Percentiles rank a stretch among this genome's conserved stretches.
Conservation (phyloP, 805 yeast genomes). For the Metschnikowia drakensbergensis region DNA sequence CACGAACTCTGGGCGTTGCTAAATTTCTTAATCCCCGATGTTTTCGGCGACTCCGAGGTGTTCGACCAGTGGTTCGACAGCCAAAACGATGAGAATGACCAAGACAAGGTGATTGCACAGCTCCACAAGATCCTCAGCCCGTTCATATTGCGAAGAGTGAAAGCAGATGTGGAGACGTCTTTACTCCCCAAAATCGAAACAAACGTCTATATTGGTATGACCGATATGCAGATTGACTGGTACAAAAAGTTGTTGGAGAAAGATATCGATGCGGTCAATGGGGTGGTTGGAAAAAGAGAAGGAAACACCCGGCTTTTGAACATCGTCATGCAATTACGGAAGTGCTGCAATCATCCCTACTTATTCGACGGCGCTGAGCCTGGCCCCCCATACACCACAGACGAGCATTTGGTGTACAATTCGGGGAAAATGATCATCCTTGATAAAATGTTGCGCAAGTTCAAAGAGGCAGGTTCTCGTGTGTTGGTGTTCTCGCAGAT, state of each 20-base stretch:
- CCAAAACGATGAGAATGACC: slow-evolving; percentile 34
- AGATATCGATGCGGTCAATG: slow-evolving; percentile 94
- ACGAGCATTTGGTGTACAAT: slow-evolving; percentile 87
- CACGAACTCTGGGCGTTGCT: slow-evolving; percentile 96
- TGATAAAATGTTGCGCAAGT: slow-evolving; percentile 73
- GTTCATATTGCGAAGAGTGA: slow-evolving; percentile 81
- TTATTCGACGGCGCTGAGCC: slow-evolving; percentile 99
- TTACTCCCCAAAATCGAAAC: slow-evolving; percentile 86
- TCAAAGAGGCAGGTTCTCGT: slow-evolving; percentile 75
- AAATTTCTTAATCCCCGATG: slow-evolving; percentile 89
- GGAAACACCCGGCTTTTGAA: slow-evolving; percentile 86
- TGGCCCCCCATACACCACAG: slow-evolving; percentile 95
- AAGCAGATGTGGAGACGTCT: slow-evolving; percentile 89
- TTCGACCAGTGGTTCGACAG: slow-evolving; percentile 91
- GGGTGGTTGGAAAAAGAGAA: slow-evolving; percentile 90
- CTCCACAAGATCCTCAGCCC: slow-evolving; percentile 86
- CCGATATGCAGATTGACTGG: slow-evolving; percentile 93
- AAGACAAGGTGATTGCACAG: slow-evolving; percentile 82
- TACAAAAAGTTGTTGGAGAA: slow-evolving; percentile 83
- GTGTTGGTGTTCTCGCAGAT: slow-evolving; percentile 91
- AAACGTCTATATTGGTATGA: slow-evolving; percentile 89
- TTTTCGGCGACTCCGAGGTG: slow-evolving; percentile 83
- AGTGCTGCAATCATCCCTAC: slow-evolving; percentile 97
- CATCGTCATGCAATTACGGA: slow-evolving; percentile 94
- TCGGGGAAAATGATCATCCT: slow-evolving; percentile 87